Conservation (phyloP, 306 rosid genomes). For the Medicago arabica region DNA sequence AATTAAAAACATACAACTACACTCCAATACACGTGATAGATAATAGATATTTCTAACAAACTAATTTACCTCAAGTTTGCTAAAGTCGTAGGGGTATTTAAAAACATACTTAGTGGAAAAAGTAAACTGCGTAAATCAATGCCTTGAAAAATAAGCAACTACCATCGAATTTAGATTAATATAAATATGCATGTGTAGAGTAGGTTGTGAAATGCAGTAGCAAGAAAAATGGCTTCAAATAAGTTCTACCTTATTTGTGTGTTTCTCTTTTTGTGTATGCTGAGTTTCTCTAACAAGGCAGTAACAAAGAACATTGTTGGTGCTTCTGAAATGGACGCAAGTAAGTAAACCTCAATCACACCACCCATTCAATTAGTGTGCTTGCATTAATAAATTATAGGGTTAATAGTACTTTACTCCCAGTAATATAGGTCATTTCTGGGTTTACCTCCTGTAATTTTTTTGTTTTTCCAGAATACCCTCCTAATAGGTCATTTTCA, state of each 20-base stretch:
- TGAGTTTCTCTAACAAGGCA: not conserved
- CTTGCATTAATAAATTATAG: no score
- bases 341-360: not conserved
- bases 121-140: not conserved
- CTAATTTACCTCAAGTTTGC: no score
- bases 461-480: no score
- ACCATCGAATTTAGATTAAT: not conserved
- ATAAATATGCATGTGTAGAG: not conserved
- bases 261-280: not conserved
- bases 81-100: no score
- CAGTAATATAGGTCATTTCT: no score
- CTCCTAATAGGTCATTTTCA: no score
- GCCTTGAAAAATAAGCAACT: not conserved
- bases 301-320: not conserved
- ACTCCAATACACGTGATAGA: no score
- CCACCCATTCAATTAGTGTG: not conserved
- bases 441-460: no score
- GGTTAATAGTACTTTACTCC: no score
- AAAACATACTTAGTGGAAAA: no score
- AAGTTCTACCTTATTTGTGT: not conserved
- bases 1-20: no score
- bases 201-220: not conserved
- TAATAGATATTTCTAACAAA: no score
- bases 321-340: not conserved
- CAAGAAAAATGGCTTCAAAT: slow-evolving; percentile 16